Evolutionary conservation across 129 eudicot genomes (phyloP), one percentile per base, ranked within the genome.

Genomic region (Flaveria ramosissima): DNA sequence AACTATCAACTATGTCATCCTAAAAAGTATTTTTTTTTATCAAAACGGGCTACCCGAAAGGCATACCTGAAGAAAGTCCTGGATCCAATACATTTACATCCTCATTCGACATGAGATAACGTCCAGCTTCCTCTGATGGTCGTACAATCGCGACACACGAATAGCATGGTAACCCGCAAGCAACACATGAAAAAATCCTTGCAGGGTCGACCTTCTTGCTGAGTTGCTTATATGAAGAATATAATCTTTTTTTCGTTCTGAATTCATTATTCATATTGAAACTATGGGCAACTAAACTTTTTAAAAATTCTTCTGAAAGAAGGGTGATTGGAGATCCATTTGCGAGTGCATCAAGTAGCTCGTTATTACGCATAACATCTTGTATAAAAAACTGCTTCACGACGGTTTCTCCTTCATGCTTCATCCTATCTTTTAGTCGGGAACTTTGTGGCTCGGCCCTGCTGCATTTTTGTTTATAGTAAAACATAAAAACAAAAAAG

Each of bases 81-180:
- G 65, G 75, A 51, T 77, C 84, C 21, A 70, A 47, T 20, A 30
- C 4, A 30, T 36, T 70, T 61, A 75, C 85, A 68, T 70, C 81
- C 12, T 77, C 80, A 62, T 68, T 72, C 20, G 93, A 84, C 87
- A 83, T 79, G 50, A 94, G 84, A 80, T 89, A 84, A 60, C 47
- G 82, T 32, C 93, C 86, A 68, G 98, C 83, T 46, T 79, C 84
- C 60, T 89, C 88, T 30, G 84, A 84, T 6, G 98, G 98, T 79
- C 77, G 91, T 72, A 94, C 75, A 64, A 94, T 87, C 20, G 97
- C 98, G 30, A 87, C 97, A 71, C 97, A 87, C 13, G 96, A 86
- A 76, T 85, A 91, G 72, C 96, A 88, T 78, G 86, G 70, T 71
- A 85, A 87, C 71, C 98, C 97, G 65, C 98, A 94, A 65, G 97